Conservation (phyloP, 148 eudicot genomes). For the Persicaria maculosa region DNA sequence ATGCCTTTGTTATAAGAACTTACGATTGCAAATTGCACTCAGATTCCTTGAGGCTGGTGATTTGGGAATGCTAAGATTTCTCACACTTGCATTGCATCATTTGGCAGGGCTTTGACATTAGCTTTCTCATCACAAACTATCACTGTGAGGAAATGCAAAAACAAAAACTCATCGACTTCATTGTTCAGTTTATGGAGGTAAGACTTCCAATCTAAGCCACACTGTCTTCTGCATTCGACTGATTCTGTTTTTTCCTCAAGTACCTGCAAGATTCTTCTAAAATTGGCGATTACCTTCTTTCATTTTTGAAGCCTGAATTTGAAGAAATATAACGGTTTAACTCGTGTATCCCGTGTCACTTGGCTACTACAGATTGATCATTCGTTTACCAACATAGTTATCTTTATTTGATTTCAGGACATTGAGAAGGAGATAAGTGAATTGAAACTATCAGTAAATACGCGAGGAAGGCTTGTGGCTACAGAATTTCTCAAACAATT, state of each 20-base stretch:
- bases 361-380: neutral
- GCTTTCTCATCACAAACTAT: constrained; percentile 92
- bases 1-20: neutral
- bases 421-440: constrained; percentile 94
- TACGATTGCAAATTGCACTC: neutral
- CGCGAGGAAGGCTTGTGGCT: constrained; percentile 97
- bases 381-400: neutral
- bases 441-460: constrained; percentile 79
- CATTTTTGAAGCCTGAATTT: neutral
- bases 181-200: constrained; percentile 99
- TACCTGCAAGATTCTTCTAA: too few relatives aligned
- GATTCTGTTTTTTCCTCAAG: neutral
- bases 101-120: constrained; percentile 95
- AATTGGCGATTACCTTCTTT: neutral
- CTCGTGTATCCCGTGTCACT: neutral
- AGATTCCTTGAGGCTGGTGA: neutral
- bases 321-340: neutral
- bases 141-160: constrained; percentile 99
- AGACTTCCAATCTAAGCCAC: constrained; percentile 15
- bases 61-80: neutral
- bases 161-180: constrained; percentile 86
- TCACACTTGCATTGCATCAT: constrained; percentile 7
- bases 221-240: neutral
- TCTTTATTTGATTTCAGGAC: constrained; percentile 45
- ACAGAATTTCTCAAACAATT: constrained; percentile 93